These are phyloP conservation scores for Hyphodiscus sp. DNA, from an alignment of 2,329 filamentous ascomycete species.

Conservation along the genomic window DNA sequence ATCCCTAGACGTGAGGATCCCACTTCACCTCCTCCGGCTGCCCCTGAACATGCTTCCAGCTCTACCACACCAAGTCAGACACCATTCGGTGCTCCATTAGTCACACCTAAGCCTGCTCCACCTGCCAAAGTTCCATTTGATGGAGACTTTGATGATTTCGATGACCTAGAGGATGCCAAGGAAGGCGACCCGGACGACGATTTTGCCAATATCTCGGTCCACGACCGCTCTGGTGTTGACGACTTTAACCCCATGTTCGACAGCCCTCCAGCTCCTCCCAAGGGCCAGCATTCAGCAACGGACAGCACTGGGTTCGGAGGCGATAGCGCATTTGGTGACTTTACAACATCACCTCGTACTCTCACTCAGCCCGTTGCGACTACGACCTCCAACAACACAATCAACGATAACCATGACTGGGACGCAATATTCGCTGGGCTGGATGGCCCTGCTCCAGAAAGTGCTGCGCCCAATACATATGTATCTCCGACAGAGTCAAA, in stretches of 20 bases:
- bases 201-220: slow-evolving; percentile 62
- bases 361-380: slow-evolving; percentile 23
- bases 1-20: slow-evolving; percentile 49
- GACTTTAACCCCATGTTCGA: slow-evolving; percentile 82
- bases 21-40: slow-evolving; percentile 25
- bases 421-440: slow-evolving; percentile 86
- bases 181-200: slow-evolving; percentile 75
- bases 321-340: slow-evolving; percentile 35
- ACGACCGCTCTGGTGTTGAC: slow-evolving; percentile 57
- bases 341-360: slow-evolving; percentile 43
- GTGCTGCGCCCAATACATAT: slow-evolving; percentile 6
- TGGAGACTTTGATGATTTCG: slow-evolving; percentile 76
- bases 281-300: slow-evolving; percentile 23
- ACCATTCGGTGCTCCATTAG: slow-evolving; percentile 20
- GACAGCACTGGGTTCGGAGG: slow-evolving; percentile 23
- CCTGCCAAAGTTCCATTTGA: slow-evolving; percentile 53
- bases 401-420: slow-evolving; percentile 69
- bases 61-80: slow-evolving; percentile 24
- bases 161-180: slow-evolving; percentile 76
- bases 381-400: slow-evolving; percentile 33
- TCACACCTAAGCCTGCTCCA: slow-evolving; percentile 29
- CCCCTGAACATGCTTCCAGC: slow-evolving; percentile 22
- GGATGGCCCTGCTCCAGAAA: slow-evolving; percentile 43
- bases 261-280: slow-evolving; percentile 39
- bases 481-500: slow-evolving; percentile 17